Base-by-base conservation (phyloP, 179 eudicot species). In the Spinacia oleracea region DNA sequence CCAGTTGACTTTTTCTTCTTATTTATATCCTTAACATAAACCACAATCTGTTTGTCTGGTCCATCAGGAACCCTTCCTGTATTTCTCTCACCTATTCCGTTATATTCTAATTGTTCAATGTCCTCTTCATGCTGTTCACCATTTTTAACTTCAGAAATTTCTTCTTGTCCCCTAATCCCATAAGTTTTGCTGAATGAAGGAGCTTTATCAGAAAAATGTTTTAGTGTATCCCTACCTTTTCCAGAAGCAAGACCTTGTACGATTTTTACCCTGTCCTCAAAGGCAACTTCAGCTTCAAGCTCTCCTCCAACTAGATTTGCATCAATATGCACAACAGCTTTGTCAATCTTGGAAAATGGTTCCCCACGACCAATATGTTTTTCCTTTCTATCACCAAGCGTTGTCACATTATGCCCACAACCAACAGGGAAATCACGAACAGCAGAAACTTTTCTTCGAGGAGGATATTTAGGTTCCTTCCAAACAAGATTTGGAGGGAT, bases 361-460 rank as follows among this genome's bases (percentile, higher is more conserved):
- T 68, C 56, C 34, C 34, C 77, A 56, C 16, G 66, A 76, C 9
- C 77, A 66, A 67, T 70, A 38, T 51, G 73, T 31, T 25, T 84
- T 64, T 32, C 43, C 23, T 31, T 23, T 31, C 27, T 34, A 31
- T 78, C 84, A 51, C 73, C 66, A 38, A 70, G 80, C 70, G 18
- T 77, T 32, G 80, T 72, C 80, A 81, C 87, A 82, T 80, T 82
- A 69, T 65, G 62, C 78, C 97, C 97, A 86, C 97, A 94, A 42
- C 87, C 87, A 74, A 88, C 91, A 65, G 98, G 98, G 53, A 93
- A 95, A 84, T 88, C 90, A 67, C 98, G 89, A 78, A 83, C 70
- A 9, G 93, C 93, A 38, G 91, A 93, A 65, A 90, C 89, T 48
- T 66, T 75, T 78, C 68, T 80, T 50, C 70, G 83, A 73, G 81